Conservation (phyloP, 2,329 filamentous ascomycete species). For the Davidsoniella eucalypti region DNA sequence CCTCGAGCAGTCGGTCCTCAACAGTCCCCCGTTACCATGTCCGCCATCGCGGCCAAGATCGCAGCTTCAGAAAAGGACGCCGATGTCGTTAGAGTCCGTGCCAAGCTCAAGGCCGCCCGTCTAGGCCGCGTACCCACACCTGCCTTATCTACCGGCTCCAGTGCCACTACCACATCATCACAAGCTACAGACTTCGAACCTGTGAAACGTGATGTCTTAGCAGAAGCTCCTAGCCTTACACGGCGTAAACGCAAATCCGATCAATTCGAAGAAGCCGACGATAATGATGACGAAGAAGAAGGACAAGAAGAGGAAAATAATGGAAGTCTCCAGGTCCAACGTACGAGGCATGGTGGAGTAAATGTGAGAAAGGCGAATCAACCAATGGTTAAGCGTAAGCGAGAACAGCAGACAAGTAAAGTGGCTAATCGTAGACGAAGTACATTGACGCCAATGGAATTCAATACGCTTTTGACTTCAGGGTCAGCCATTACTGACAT, state of each 20-base stretch:
- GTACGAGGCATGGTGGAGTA: no score
- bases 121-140: slow-evolving; percentile 17
- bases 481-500: neutral
- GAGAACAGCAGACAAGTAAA: slow-evolving; percentile 36
- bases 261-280: slow-evolving; percentile 8
- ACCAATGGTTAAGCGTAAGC: slow-evolving; percentile 28
- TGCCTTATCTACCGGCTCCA: neutral
- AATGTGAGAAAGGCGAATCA: neutral
- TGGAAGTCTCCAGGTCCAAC: no score
- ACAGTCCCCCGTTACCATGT: slow-evolving; percentile 44
- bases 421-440: slow-evolving; percentile 49
- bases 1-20: slow-evolving; percentile 24
- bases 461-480: slow-evolving; percentile 26
- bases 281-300: slow-evolving; percentile 13
- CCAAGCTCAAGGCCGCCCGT: slow-evolving; percentile 41
- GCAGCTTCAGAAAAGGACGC: slow-evolving; percentile 48
- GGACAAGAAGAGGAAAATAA: neutral
- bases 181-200: slow-evolving; percentile 21
- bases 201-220: slow-evolving; percentile 19
- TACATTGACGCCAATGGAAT: slow-evolving; percentile 59
- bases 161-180: neutral
- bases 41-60: slow-evolving; percentile 44
- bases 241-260: slow-evolving; percentile 11
- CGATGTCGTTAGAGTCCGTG: slow-evolving; percentile 44
- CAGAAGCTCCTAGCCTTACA: slow-evolving; percentile 13